phyloP scores from a whole-genome alignment of 2,329 filamentous ascomycete species.

The Phialocephala sp. region DNA sequence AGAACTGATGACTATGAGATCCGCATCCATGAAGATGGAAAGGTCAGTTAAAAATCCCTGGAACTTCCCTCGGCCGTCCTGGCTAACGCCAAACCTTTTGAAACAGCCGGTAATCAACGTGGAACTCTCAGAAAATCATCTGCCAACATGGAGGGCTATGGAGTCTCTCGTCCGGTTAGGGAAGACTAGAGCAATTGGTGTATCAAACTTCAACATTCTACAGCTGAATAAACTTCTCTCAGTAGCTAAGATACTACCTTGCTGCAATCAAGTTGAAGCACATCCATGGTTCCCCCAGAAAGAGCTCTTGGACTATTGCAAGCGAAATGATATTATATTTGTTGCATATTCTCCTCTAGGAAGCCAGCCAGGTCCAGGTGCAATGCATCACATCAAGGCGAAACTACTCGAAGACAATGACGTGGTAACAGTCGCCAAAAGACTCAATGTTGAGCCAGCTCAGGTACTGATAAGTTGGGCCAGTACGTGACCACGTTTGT shows the following conservation, averaged over 20 bases:
- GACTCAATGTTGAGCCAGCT: slow-evolving; percentile 52
- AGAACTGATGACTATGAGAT: too few species aligned
- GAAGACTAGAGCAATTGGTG: slow-evolving; percentile 52
- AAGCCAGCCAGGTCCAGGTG: slow-evolving; percentile 45
- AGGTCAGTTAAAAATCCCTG: too few species aligned
- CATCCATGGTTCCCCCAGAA: slow-evolving; percentile 69
- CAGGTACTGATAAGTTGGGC: slow-evolving; percentile 56
- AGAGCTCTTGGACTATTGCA: slow-evolving; percentile 54
- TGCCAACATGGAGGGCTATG: slow-evolving; percentile 47
- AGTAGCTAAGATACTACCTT: slow-evolving; percentile 50
- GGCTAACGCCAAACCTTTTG: too few species aligned
- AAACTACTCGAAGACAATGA: slow-evolving; percentile 64
- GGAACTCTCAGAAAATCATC: slow-evolving; percentile 15
- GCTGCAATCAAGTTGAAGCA: slow-evolving; percentile 64
- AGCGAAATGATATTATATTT: slow-evolving; percentile 52
- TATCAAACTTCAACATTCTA: slow-evolving; percentile 55
- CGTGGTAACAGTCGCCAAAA: slow-evolving; percentile 64
- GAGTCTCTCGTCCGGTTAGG: slow-evolving; percentile 46
- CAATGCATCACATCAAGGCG: too few species aligned
- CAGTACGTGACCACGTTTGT: too few species aligned
- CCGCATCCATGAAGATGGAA: too few species aligned
- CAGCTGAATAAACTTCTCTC: slow-evolving; percentile 49
- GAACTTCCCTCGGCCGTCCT: too few species aligned
- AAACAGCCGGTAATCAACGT: too few species aligned
- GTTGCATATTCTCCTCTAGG: slow-evolving; percentile 50